phyloP scores from a whole-genome alignment of 192 early-diverging fungal species.

The Borealophlyctis nickersoniae region DNA sequence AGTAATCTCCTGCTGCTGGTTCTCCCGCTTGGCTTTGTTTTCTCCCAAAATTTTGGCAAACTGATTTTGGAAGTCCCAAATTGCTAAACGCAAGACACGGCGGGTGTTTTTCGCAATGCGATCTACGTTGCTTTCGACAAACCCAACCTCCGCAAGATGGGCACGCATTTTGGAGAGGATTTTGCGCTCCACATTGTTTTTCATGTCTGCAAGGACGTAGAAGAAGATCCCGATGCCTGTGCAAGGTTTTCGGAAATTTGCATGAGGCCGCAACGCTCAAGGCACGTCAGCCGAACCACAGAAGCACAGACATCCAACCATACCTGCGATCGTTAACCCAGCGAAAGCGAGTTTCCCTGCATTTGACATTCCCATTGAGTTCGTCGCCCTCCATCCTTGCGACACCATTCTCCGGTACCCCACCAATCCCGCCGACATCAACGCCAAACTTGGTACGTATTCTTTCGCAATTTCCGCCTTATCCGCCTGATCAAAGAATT shows the following conservation, averaged over 20 bases:
- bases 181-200: constrained; percentile 38
- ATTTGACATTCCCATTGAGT: constrained; percentile 20
- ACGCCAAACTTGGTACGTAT: constrained; percentile 45
- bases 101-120: constrained; percentile 37
- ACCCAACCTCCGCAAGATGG: constrained; percentile 38
- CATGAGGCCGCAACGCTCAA: background rate
- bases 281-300: background rate
- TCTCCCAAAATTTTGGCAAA: constrained; percentile 45
- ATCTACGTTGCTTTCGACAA: constrained; percentile 32
- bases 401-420: constrained; percentile 43
- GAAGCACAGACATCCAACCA: constrained; percentile 2
- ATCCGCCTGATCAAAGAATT: constrained; percentile 53
- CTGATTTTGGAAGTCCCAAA: constrained; percentile 57
- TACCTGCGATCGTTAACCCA: constrained; percentile 51
- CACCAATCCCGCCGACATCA: constrained; percentile 40
- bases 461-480: constrained; percentile 47
- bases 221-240: constrained; percentile 54
- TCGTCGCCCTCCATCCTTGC: constrained; percentile 8
- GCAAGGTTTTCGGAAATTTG: background rate
- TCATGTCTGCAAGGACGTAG: constrained; percentile 52
- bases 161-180: constrained; percentile 39
- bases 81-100: constrained; percentile 37
- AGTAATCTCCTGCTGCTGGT: background rate
- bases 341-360: constrained; percentile 41
- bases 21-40: constrained; percentile 10